Evolutionary conservation across 441 rosid genomes (phyloP).

Genomic region (Populus hybrid): DNA sequence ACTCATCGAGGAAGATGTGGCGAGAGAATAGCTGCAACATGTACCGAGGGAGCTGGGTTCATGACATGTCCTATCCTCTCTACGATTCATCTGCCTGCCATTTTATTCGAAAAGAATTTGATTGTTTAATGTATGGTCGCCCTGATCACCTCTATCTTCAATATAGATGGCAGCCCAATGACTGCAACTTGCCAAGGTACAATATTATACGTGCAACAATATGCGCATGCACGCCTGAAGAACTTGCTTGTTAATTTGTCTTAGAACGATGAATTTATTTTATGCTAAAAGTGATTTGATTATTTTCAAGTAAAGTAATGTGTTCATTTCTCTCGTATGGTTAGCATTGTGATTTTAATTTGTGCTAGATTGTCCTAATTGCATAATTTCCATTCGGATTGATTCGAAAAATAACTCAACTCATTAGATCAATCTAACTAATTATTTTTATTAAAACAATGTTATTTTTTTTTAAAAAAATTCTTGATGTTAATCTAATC

Average conservation of each 20-base stretch:
- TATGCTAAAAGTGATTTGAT: too few relatives aligned
- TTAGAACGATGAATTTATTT: not conserved
- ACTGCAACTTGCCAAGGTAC: constrained; percentile 60
- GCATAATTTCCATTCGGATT: fast-evolving
- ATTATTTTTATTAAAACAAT: too few relatives aligned
- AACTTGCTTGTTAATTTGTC: not conserved
- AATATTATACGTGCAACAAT: not conserved
- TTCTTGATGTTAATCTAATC: too few relatives aligned
- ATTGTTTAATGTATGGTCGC: constrained; percentile 72
- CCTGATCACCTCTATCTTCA: constrained; percentile 19
- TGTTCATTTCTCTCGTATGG: too few relatives aligned
- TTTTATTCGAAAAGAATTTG: constrained; percentile 66
- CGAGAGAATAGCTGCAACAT: constrained; percentile 30
- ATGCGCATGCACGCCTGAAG: not conserved
- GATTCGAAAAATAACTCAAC: too few relatives aligned
- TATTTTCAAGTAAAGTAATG: too few relatives aligned
- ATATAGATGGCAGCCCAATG: constrained; percentile 68
- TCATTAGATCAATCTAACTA: fast-evolving
- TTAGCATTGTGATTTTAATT: too few relatives aligned
- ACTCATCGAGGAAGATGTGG: not conserved
- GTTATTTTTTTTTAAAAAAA: too few relatives aligned
- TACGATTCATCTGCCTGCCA: constrained; percentile 58
- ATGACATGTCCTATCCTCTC: constrained; percentile 63
- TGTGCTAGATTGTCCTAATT: too few relatives aligned
- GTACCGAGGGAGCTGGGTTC: constrained; percentile 74